Evolutionary conservation across 305 asterid species (phyloP).

Genomic region (Fraxinus floribunda): DNA sequence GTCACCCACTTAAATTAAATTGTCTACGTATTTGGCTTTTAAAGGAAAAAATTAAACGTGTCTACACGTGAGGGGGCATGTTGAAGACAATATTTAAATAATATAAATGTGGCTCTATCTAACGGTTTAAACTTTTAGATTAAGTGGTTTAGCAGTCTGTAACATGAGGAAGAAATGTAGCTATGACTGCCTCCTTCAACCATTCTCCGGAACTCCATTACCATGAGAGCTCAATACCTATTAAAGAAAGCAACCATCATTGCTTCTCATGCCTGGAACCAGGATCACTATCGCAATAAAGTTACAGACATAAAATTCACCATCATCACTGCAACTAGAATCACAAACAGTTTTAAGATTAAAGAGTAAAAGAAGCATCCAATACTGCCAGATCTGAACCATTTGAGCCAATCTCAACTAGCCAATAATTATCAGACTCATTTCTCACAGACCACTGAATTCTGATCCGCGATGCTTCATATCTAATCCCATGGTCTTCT

Average conservation of each 20-base stretch:
- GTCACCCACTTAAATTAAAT: neutral
- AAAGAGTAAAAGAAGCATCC: slow-evolving; percentile 7
- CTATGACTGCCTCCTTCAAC: neutral
- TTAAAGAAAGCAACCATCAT: neutral
- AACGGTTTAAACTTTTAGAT: neutral
- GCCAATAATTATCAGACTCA: neutral
- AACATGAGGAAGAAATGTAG: slow-evolving; percentile 5
- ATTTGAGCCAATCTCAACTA: slow-evolving; percentile 3
- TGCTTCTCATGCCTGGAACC: slow-evolving; percentile 15
- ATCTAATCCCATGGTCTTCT: neutral
- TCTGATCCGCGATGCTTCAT: neutral
- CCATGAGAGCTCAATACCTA: slow-evolving; percentile 1
- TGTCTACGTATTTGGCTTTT: neutral
- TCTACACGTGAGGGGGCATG: neutral
- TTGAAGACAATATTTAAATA: neutral
- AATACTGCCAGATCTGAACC: neutral
- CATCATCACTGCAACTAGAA: neutral
- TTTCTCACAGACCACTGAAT: neutral
- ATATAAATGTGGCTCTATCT: neutral
- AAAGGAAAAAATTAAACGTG: neutral
- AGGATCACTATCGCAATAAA: neutral
- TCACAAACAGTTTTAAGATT: neutral
- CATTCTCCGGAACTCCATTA: neutral
- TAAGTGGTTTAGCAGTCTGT: neutral
- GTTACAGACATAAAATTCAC: slow-evolving; percentile 8